Conservation (phyloP, 2,329 filamentous ascomycete species). For the Microcyclospora pomicola region DNA sequence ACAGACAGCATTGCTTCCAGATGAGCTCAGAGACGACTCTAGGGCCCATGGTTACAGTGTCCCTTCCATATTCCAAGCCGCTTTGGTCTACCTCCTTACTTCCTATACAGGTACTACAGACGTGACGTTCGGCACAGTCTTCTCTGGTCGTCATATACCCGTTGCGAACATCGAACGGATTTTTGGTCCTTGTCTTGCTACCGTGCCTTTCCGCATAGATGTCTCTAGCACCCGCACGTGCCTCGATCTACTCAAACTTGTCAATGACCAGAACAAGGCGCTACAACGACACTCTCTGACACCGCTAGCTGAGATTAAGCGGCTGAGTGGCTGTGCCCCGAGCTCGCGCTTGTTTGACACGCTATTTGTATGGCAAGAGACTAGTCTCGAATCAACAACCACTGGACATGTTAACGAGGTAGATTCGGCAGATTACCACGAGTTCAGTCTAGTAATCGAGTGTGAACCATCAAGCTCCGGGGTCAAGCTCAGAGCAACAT, state of each 20-base stretch:
- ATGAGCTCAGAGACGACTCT: constrained; percentile 4
- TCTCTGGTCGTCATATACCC: constrained; percentile 66
- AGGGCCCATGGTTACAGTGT: constrained; percentile 36
- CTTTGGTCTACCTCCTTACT: constrained; percentile 51
- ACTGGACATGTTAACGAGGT: constrained; percentile 36
- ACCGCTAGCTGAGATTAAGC: constrained; percentile 56
- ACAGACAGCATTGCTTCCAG: constrained; percentile 4
- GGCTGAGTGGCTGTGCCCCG: constrained; percentile 40
- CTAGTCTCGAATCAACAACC: constrained; percentile 31
- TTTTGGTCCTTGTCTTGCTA: constrained; percentile 66
- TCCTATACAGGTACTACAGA: constrained; percentile 52
- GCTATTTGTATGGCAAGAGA: constrained; percentile 76
- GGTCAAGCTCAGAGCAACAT: constrained; percentile 42
- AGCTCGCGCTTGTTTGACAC: constrained; percentile 55
- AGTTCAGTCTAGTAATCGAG: constrained; percentile 64
- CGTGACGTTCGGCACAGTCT: constrained; percentile 62
- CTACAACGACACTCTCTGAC: constrained; percentile 50
- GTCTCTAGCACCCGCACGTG: constrained; percentile 38
- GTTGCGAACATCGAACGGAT: constrained; percentile 56
- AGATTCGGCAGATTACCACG: constrained; percentile 55
- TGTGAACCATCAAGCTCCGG: constrained; percentile 46
- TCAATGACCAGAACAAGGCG: constrained; percentile 53
- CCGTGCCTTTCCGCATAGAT: constrained; percentile 58
- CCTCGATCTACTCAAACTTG: constrained; percentile 46
- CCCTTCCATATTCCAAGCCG: constrained; percentile 64